Conservation (phyloP, 768 basidiomycete genomes). For the Gloeostereum incarnatum region DNA sequence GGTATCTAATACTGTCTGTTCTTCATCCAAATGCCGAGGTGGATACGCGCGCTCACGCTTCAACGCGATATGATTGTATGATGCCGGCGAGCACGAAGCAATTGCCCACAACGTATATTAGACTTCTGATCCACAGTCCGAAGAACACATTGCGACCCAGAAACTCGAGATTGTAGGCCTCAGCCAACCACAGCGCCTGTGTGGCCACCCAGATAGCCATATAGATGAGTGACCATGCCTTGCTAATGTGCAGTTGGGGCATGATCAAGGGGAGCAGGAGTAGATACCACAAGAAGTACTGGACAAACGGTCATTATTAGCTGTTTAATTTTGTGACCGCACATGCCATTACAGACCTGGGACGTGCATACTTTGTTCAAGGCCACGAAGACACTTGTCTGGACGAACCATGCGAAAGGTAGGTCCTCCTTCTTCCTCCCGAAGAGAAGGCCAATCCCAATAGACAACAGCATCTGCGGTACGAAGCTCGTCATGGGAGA, state of each 20-base stretch:
- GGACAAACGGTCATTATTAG: slow-evolving; percentile 5
- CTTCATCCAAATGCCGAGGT: too few relatives aligned
- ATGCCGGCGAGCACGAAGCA: slow-evolving; percentile 69
- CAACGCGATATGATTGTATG: slow-evolving; percentile 42
- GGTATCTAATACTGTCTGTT: too few relatives aligned
- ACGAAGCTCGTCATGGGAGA: slow-evolving; percentile 78
- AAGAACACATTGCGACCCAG: slow-evolving; percentile 66
- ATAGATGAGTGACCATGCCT: slow-evolving; percentile 27
- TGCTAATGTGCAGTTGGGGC: slow-evolving; percentile 50
- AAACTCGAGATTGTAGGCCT: slow-evolving; percentile 89
- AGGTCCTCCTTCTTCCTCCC: slow-evolving; percentile 51
- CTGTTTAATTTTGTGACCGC: background rate
- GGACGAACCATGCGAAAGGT: slow-evolving; percentile 82
- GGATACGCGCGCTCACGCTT: too few relatives aligned
- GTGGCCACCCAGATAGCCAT: slow-evolving; percentile 60
- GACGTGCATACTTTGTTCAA: slow-evolving; percentile 99
- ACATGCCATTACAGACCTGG: slow-evolving; percentile 47
- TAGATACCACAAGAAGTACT: slow-evolving; percentile 98
- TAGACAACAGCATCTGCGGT: slow-evolving; percentile 70
- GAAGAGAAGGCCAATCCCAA: slow-evolving; percentile 68
- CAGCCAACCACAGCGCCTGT: slow-evolving; percentile 86
- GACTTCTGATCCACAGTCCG: slow-evolving; percentile 68
- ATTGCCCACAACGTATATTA: slow-evolving; percentile 69
- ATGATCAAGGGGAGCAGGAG: slow-evolving; percentile 80
- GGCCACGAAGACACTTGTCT: slow-evolving; percentile 84